Evolutionary conservation across 805 yeast genomes (phyloP), one percentile per base, ranked within the genome.

Genomic region (Kluyveromyces aestuarii): DNA sequence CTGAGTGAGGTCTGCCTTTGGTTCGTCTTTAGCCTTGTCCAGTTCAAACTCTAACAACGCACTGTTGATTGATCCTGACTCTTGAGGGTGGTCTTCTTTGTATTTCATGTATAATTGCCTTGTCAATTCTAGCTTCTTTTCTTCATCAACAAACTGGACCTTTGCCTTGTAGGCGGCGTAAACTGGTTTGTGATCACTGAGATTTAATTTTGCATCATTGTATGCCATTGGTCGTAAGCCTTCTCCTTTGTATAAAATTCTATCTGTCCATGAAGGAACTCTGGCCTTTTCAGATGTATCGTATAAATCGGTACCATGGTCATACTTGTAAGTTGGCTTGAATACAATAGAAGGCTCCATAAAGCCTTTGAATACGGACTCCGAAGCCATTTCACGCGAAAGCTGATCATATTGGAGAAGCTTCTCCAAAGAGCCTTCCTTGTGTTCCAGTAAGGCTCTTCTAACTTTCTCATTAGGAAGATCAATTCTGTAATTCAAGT

Each of bases 181-280:
- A 2, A 93, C 96, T 0, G 99, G 99, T 51, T 87, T 82, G 63
- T 93, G 99, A 61, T 93, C 99, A 48, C 96, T 87, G 49, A 82
- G 74, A 48, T 61, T 61, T 40, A 91, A 65, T 55, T 79, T 79
- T 1, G 81, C 80, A 45, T 84, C 77, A 48, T 81, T 77, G 62
- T 93, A 93, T 46, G 80, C 80, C 52, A 81, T 61, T 43, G 87
- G 93, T 39, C 72, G 67, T 40, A 89, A 58, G 16, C 68, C 68
- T 4, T 71, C 63, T 37, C 95, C 88, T 50, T 75, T 72, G 58
- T 74, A 82, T 44, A 91, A 69, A 48, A 87, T 83, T 59, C 99
- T 73, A 65, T 91, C 99, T 0, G 98, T 91, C 97, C 98, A 91
- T 0, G 96, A 84, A 1, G 99, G 99, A 4, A 87, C 82, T 57